These are phyloP conservation scores for Boletus nobilissimus DNA, from an alignment of 1,284 basidiomycete genomes.

Conservation along the genomic window DNA sequence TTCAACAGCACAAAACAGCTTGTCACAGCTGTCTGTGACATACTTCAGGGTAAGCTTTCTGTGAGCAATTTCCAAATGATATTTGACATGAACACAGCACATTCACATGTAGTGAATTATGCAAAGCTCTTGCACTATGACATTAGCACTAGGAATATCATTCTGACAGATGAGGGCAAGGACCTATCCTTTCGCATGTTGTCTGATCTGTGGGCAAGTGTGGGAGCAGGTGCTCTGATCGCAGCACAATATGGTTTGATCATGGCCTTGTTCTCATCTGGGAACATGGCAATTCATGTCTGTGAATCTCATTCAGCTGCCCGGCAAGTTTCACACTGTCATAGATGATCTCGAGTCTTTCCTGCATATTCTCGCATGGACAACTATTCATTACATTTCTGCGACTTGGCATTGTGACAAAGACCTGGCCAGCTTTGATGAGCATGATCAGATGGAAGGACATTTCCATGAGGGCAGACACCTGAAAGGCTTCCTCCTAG, in stretches of 20 bases:
- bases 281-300: conserved; percentile 10
- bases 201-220: no score
- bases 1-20: conserved; percentile 1
- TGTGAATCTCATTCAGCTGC: not conserved
- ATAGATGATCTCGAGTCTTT: not conserved
- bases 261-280: not conserved
- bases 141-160: not conserved
- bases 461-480: not conserved
- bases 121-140: not conserved
- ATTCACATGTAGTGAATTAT: no score
- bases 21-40: not conserved
- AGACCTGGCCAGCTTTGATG: not conserved
- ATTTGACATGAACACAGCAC: no score
- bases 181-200: no score
- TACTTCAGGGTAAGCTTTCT: not conserved
- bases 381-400: not conserved
- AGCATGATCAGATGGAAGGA: not conserved
- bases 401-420: not conserved
- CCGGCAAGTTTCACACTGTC: not conserved
- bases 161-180: conserved; percentile 5
- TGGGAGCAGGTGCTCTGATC: not conserved
- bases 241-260: not conserved
- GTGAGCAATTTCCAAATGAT: no score
- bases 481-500: not conserved
- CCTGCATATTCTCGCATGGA: not conserved